Evolutionary conservation across 202 grass and related monocot genomes (phyloP), one percentile per base, ranked within the genome.

Genomic region (Carex arenaria): DNA sequence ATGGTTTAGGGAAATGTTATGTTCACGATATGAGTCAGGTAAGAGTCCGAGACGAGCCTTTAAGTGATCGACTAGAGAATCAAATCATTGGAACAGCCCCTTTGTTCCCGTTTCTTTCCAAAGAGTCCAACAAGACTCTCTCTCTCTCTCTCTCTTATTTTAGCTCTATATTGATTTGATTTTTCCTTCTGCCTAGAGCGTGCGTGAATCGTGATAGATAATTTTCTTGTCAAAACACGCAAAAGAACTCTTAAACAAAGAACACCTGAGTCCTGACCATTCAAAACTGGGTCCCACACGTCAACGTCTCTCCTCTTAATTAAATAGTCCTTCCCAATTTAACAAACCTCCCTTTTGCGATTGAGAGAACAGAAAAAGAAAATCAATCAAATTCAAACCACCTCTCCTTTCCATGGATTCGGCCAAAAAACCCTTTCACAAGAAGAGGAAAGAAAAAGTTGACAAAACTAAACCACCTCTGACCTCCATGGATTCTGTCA

Each of bases 241-340:
- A 36, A 74, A 73, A 3, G 18, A 43, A 47, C 3, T 19, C 18
- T 23, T 22, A 49, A 20, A 74, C 3, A 7, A 54, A 76, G 1
- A 28, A 7, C 43, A 76, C 72, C 11, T 28, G 42, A 74, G n/a
- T 51, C 45, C 18, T n/a, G 5, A 9, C 31, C 14, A 15, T 67
- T 67, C 14, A 52, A 26, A 67, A 26, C 70, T 61, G 74, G 74
- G 72, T 22, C 74, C 74, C 53, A n/a, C 74, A 36, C 14, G 77
- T 62, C 77, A 80, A 61, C 36, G 18, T 61, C 34, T 45, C 10
- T 63, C 32, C 23, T 4, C 5, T 4, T 26, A 34, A 17, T 4
- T 26, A 34, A 17, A 79, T 74, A 23, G 55, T 7, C 3, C 61
- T 19, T 61, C 54, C 31, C 8, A 38, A 14, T 64, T 40, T 64